Evolutionary conservation across 129 eudicot species (phyloP), one percentile per base, ranked within the genome.

Genomic region (Logfia minima): DNA sequence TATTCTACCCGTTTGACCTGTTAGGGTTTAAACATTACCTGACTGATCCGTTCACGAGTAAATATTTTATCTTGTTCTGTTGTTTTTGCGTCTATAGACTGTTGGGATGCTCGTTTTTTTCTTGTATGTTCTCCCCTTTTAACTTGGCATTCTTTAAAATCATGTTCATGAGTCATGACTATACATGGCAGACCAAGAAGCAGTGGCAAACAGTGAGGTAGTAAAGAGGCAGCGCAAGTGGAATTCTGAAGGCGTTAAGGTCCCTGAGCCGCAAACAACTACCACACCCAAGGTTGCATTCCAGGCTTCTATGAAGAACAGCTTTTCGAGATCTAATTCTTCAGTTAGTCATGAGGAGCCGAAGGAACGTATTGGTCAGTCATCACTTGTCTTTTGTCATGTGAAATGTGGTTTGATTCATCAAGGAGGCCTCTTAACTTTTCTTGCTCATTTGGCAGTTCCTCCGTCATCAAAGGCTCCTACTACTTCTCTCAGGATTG

Each of bases 301-400:
- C 45, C 69, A 78, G 73, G 71, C 70, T 53, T 43, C 79, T 66
- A 63, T 29, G 23, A 88, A 69, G 58, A 80, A 48, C 59, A 75
- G 68, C 43, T 55, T 86, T 78, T 52, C 83, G 29, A 66, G 80
- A 56, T 77, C 89, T 13, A 69, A 83, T 58, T 83, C 87, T 55
- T 75, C 75, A 32, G 70, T 65, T 75, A 69, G 76, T 70, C 76
- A 61, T 3, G 92, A 85, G 43, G 68, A 83, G 39, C 88, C 83
- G 13, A 90, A 87, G 81, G 90, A 90, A 66, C 96, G 88, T 71
- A 77, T 79, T 76, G 96, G 96, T 90, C 66, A 78, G 95, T 74
- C 8, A 39, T 71, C 29, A 14, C 61, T 52, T 65, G 31, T 19
- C 17, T 32, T 56, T 23, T 18, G 4, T 59, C 32, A 41, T 19